Evolutionary conservation across 1,284 basidiomycete species (phyloP).

Genomic region (Phlebopus sp.): DNA sequence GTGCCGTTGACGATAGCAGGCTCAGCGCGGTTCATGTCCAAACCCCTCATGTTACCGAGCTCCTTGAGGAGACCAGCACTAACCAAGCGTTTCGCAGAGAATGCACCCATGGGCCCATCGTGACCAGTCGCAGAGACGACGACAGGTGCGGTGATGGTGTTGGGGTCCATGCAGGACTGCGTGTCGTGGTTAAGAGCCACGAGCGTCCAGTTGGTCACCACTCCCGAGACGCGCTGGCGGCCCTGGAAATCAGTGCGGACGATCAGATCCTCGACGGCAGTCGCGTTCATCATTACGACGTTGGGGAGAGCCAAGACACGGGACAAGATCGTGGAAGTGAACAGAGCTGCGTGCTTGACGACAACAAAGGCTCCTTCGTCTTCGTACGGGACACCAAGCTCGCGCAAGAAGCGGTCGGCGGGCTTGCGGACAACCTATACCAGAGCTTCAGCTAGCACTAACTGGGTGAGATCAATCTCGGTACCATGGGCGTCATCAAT

Average conservation of each 20-base stretch:
- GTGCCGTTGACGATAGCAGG: slow-evolving; percentile 77
- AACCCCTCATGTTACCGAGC: slow-evolving; percentile 78
- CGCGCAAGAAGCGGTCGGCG: slow-evolving; percentile 70
- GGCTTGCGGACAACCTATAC: slow-evolving; percentile 75
- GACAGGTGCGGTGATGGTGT: slow-evolving; percentile 80
- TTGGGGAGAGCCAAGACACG: slow-evolving; percentile 74
- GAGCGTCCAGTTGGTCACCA: slow-evolving; percentile 85
- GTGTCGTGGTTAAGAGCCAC: slow-evolving; percentile 81
- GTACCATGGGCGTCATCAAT: slow-evolving; percentile 80
- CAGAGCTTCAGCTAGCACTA: not conserved
- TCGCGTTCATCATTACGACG: slow-evolving; percentile 75
- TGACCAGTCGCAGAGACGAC: slow-evolving; percentile 70
- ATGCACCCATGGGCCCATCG: slow-evolving; percentile 85
- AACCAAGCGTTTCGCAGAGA: slow-evolving; percentile 80
- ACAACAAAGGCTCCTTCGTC: slow-evolving; percentile 82
- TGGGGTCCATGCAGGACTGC: slow-evolving; percentile 86
- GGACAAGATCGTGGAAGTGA: slow-evolving; percentile 78
- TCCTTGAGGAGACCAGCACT: slow-evolving; percentile 74
- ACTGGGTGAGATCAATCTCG: slow-evolving; percentile 1
- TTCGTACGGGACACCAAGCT: slow-evolving; percentile 76
- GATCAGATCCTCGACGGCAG: slow-evolving; percentile 76
- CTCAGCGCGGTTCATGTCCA: slow-evolving; percentile 79
- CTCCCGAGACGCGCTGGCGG: slow-evolving; percentile 73
- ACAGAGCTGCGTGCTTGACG: slow-evolving; percentile 79
- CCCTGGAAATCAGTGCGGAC: slow-evolving; percentile 59